phyloP scores from a whole-genome alignment of 441 rosid genomes.

The Syzygium malaccense region DNA sequence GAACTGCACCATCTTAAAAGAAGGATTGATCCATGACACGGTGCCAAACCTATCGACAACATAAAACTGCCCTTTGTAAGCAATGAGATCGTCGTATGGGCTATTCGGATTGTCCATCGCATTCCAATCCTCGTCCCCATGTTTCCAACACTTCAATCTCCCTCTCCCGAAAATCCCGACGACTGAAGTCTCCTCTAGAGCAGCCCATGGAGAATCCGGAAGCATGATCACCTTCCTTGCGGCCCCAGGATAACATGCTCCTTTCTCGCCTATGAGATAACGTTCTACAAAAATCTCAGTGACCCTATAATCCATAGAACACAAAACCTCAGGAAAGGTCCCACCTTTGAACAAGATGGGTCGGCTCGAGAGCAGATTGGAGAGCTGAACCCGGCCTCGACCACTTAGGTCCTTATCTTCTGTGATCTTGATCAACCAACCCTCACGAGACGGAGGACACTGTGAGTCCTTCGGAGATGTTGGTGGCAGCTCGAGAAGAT shows the following conservation, averaged over 20 bases:
- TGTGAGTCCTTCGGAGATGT: neutral
- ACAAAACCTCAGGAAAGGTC: neutral
- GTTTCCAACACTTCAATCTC: neutral
- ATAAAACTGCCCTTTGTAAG: conserved; percentile 15
- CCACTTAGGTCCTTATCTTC: neutral
- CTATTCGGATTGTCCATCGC: neutral
- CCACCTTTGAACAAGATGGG: neutral
- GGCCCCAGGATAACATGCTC: no score
- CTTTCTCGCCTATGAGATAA: neutral
- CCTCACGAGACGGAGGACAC: neutral
- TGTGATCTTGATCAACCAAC: conserved; percentile 16
- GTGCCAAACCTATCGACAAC: conserved; percentile 18
- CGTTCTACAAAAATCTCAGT: conserved; percentile 15
- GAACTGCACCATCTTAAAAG: conserved; percentile 15
- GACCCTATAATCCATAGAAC: conserved; percentile 12
- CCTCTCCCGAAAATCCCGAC: neutral
- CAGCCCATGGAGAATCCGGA: conserved; percentile 13
- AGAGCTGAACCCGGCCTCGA: neutral
- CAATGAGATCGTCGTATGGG: conserved; percentile 9
- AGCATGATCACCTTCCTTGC: neutral
- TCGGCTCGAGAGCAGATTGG: conserved; percentile 10
- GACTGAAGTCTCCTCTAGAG: neutral
- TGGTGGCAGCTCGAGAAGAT: neutral
- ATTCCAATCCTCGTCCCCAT: conserved; percentile 1
- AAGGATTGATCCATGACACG: conserved; percentile 25